These are phyloP conservation scores for Alternaria viburni DNA, from an alignment of 2,329 filamentous ascomycete species.

Conservation along the genomic window DNA sequence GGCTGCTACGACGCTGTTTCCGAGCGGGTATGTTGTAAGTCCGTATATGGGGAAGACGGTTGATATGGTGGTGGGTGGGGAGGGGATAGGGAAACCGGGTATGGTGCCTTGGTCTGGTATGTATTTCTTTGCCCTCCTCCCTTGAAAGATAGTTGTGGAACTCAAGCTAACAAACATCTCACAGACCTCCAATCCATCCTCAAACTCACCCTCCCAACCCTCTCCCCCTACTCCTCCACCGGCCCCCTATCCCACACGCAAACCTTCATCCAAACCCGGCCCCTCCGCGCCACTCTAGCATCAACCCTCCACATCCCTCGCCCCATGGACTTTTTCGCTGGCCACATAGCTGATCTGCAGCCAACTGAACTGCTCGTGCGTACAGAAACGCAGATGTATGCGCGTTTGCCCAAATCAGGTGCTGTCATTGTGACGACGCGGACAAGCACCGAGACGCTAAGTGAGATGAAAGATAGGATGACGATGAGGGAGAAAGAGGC, in stretches of 20 bases:
- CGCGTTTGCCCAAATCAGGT: conserved; percentile 51
- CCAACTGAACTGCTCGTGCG: conserved; percentile 54
- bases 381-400: conserved; percentile 59
- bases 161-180: not conserved
- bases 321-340: conserved; percentile 44
- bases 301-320: conserved; percentile 56
- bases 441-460: conserved; percentile 50
- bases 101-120: conserved; percentile 58
- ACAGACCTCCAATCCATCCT: conserved; percentile 26
- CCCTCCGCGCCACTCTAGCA: conserved; percentile 42
- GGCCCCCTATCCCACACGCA: conserved; percentile 46
- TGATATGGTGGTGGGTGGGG: conserved; percentile 51
- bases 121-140: too few species aligned
- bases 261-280: conserved; percentile 58
- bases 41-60: conserved; percentile 59
- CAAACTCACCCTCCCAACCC: not conserved
- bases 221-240: conserved; percentile 49
- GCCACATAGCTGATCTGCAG: conserved; percentile 30
- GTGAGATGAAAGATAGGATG: conserved; percentile 12
- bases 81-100: conserved; percentile 42
- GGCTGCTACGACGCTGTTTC: conserved; percentile 61
- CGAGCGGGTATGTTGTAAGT: conserved; percentile 59
- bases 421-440: conserved; percentile 59
- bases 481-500: conserved; percentile 3
- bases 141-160: too few species aligned